These are phyloP conservation scores for Medicago ruthenica DNA, from an alignment of 306 rosid genomes.

Conservation along the genomic window DNA sequence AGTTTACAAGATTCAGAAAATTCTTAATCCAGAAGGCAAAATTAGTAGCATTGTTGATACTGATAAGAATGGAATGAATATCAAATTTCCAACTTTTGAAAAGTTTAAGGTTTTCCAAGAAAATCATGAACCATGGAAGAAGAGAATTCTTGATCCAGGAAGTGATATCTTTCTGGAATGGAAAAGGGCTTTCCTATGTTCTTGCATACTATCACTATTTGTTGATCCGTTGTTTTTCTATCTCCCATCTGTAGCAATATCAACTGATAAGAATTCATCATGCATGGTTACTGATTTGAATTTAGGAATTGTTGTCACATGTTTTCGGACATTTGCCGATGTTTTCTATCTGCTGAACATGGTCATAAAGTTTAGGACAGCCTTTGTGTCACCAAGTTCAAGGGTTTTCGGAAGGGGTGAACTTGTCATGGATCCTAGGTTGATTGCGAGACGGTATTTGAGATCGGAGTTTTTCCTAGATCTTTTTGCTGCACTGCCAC, in stretches of 20 bases:
- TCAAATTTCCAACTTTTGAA: constrained; percentile 45
- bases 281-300: constrained; percentile 81
- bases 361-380: constrained; percentile 78
- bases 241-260: constrained; percentile 63
- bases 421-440: constrained; percentile 73
- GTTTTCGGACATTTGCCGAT: constrained; percentile 84
- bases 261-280: constrained; percentile 47
- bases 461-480: constrained; percentile 78
- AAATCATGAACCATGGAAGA: constrained; percentile 53
- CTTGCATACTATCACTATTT: constrained; percentile 76
- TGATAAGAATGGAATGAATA: constrained; percentile 43
- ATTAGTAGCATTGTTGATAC: constrained; percentile 27
- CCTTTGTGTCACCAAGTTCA: constrained; percentile 80
- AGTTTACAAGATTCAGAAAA: constrained; percentile 47
- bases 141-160: constrained; percentile 80
- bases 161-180: constrained; percentile 77
- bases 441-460: constrained; percentile 70
- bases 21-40: constrained; percentile 48
- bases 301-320: constrained; percentile 72
- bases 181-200: constrained; percentile 72
- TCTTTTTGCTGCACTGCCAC: constrained; percentile 82
- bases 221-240: constrained; percentile 91
- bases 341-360: constrained; percentile 72
- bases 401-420: constrained; percentile 94
- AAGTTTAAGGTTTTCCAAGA: constrained; percentile 63